Base-by-base conservation (phyloP, 2,329 filamentous ascomycete species). In the Colletotrichum sp. region DNA sequence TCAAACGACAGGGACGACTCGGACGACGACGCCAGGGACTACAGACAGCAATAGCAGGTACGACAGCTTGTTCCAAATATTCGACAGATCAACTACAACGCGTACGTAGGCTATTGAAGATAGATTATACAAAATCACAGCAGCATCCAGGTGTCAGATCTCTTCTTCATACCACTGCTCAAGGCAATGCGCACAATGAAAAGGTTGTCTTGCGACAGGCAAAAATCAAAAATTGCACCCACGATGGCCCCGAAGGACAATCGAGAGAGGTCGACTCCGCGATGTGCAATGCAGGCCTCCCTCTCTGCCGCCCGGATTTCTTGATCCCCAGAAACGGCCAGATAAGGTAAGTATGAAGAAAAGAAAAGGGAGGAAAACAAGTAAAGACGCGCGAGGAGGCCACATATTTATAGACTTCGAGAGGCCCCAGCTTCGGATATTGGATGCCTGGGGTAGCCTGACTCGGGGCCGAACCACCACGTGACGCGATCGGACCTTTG, bases 281-380 rank as follows among this genome's bases (percentile, higher is more conserved):
- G 86, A 81, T 87, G 87, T 89, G 87, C 87, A 87, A 88, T 89
- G 87, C 87, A 89, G 87, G 86, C 84, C 83, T 84, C 82, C 85
- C 84, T 79, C 79, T 81, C 85, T 88, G 84, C 82, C 79, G 79
- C 72, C 79, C 80, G 81, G 82, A 78, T 80, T 85, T 86, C 85
- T 77, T 89, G 87, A 89, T 82, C 87, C 80, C 81, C 82, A 80
- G 6, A 34, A 34, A 78, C 79, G 77, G 80, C 83, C 82, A 81
- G 83, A 84, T 83, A 88, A 89, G 86, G 86, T 88, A 89, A 88
- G 87, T 88, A 88, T 89, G 85, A 86, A 86, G 84, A 78, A 70
- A 58, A 52, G 1, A 5, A 10, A 18, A 24, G 36, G 18, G 36
- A 38, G 26, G 36, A 61, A 70, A 67, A 15, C 24, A 16, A 6